phyloP scores from a whole-genome alignment of 192 early-diverging fungal species.

The Anaeromyces robustus region DNA sequence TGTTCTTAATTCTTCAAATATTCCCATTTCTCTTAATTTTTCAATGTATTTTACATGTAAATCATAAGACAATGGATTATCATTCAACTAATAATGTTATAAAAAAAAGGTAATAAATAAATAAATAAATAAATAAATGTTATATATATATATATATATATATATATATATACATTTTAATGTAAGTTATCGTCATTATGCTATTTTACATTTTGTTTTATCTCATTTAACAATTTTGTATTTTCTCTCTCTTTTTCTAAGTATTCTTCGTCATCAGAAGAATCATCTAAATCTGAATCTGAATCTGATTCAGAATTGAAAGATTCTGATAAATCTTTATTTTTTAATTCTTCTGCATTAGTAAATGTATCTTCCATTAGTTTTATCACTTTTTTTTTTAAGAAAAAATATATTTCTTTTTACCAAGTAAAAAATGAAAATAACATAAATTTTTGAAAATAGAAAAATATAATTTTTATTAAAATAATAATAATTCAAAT shows the following conservation, averaged over 20 bases:
- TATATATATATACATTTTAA: neutral
- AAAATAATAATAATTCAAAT: too few species aligned
- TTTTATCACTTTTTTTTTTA: too few species aligned
- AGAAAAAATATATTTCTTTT: too few species aligned
- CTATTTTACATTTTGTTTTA: neutral
- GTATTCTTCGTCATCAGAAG: neutral
- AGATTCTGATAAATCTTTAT: neutral
- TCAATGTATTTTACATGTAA: neutral
- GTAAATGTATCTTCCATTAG: neutral
- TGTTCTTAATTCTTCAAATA: neutral
- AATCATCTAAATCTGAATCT: neutral
- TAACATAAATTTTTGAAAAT: too few species aligned
- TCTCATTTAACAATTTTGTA: neutral
- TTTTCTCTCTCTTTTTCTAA: neutral
- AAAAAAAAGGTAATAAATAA: too few species aligned
- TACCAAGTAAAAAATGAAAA: too few species aligned
- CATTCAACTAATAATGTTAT: neutral
- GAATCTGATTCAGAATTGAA: neutral
- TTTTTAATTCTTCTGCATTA: neutral
- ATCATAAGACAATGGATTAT: neutral
- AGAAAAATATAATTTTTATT: too few species aligned
- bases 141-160: neutral
- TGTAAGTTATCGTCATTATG: too few species aligned
- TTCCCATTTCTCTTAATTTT: neutral
- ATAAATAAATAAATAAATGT: too few species aligned